These are phyloP conservation scores for Aspergillus pseudotamarii DNA, from an alignment of 2,329 filamentous ascomycete genomes.

Conservation along the genomic window DNA sequence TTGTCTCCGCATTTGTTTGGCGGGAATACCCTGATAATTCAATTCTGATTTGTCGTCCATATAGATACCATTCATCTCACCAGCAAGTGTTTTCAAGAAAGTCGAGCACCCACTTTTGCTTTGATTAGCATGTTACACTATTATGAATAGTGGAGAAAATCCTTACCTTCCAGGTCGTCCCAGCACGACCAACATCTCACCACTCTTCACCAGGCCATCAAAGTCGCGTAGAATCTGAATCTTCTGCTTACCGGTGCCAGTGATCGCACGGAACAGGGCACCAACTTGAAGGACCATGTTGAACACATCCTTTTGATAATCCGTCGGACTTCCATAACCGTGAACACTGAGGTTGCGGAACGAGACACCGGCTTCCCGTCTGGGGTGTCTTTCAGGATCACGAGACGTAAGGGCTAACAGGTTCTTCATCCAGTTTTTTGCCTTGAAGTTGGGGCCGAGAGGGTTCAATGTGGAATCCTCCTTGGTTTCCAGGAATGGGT, in stretches of 20 bases:
- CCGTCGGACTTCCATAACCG: conserved; percentile 67
- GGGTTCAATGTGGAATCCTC: conserved; percentile 49
- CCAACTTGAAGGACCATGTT: conserved; percentile 41
- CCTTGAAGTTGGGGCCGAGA: conserved; percentile 46
- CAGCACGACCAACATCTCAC: conserved; percentile 61
- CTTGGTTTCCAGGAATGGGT: conserved; percentile 38
- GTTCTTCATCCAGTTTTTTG: conserved; percentile 51
- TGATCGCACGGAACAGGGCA: conserved; percentile 34
- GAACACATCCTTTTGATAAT: conserved; percentile 61
- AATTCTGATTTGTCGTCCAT: conserved; percentile 71
- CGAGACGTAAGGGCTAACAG: conserved; percentile 49
- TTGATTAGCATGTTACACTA: conserved; percentile 7
- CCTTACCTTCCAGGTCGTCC: conserved; percentile 49
- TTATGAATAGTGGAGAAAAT: not conserved
- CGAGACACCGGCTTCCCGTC: conserved; percentile 63
- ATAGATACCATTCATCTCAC: conserved; percentile 79
- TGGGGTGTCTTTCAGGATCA: conserved; percentile 56
- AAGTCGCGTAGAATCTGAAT: conserved; percentile 67
- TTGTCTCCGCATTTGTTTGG: conserved; percentile 62
- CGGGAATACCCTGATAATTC: conserved; percentile 69
- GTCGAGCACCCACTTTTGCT: conserved; percentile 67
- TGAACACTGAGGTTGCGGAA: conserved; percentile 71
- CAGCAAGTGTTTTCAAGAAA: conserved; percentile 80
- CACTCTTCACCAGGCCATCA: conserved; percentile 62
- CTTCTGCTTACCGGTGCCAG: conserved; percentile 43